These are phyloP conservation scores for Hanseniaspora guilliermondii DNA, from an alignment of 805 yeast genomes.

Conservation along the genomic window DNA sequence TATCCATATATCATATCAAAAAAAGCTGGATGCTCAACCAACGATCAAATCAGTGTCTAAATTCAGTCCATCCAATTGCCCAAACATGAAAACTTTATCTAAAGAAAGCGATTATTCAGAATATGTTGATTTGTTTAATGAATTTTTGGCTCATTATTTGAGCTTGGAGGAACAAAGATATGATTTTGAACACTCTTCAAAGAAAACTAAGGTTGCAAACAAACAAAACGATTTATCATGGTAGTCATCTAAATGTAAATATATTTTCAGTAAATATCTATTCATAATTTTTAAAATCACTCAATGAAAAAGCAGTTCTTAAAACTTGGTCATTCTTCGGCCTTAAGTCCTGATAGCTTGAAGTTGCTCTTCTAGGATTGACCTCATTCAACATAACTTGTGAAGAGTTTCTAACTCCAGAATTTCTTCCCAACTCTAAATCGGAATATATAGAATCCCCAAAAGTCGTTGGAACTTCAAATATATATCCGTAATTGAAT, in stretches of 20 bases:
- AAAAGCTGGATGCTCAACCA: not conserved
- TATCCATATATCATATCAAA: slow-evolving; percentile 22
- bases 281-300: slow-evolving; percentile 11
- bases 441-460: not conserved
- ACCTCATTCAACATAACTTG: not conserved
- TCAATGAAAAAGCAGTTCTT: slow-evolving; percentile 12
- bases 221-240: not conserved
- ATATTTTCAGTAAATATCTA: not conserved
- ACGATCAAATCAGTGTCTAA: not conserved
- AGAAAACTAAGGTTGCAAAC: not conserved
- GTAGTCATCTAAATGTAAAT: not conserved
- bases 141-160: slow-evolving; percentile 1
- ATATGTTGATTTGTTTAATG: slow-evolving; percentile 5
- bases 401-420: not conserved
- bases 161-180: slow-evolving; percentile 3
- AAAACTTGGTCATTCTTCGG: slow-evolving; percentile 2
- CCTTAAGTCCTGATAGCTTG: slow-evolving; percentile 3
- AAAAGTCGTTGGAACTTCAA: not conserved
- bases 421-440: slow-evolving; percentile 2
- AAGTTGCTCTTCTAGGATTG: slow-evolving; percentile 3
- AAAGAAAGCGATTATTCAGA: not conserved
- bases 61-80: slow-evolving; percentile 11
- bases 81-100: slow-evolving; percentile 1
- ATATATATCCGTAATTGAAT: not conserved
- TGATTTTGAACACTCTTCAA: not conserved